Percentiles rank a stretch among this genome's conserved stretches.
These are phyloP conservation scores for Prunus mira DNA, from an alignment of 306 rosid genomes.

Conservation along the genomic window DNA sequence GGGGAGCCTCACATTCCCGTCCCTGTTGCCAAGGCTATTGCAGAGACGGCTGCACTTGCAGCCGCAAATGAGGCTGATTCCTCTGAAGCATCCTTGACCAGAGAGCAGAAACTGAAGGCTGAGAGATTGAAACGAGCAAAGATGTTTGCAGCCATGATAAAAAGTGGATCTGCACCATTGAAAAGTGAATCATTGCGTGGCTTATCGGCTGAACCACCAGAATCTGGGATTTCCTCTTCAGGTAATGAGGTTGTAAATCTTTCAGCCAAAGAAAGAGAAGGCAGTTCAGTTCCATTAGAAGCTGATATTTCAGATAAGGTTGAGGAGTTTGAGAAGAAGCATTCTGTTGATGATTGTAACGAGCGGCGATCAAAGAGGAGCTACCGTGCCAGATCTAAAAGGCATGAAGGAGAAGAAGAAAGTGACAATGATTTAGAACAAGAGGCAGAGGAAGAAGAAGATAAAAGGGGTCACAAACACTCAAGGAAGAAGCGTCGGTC, in stretches of 20 bases:
- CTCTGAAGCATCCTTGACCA: conserved; percentile 71
- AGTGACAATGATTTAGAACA: conserved; percentile 17
- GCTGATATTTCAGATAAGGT: conserved; percentile 40
- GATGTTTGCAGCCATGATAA: conserved; percentile 80
- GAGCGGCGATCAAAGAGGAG: conserved; percentile 55
- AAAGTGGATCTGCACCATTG: conserved; percentile 49
- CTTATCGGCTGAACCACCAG: conserved; percentile 57
- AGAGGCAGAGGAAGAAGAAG: conserved; percentile 34
- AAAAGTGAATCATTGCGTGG: conserved; percentile 42
- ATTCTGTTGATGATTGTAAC: conserved; percentile 26
- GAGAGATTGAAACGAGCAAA: conserved; percentile 90
- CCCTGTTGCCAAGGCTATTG: conserved; percentile 56
- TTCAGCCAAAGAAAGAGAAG: conserved; percentile 64
- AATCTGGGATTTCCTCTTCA: conserved; percentile 54
- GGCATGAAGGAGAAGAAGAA: conserved; percentile 32
- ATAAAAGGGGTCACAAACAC: conserved; percentile 39
- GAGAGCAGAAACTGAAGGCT: conserved; percentile 72
- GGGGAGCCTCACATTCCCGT: conserved; percentile 33
- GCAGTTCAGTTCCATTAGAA: conserved; percentile 57
- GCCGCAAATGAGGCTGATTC: conserved; percentile 77
- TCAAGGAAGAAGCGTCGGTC: conserved; percentile 56
- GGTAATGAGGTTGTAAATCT: conserved; percentile 42
- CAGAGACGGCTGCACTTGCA: conserved; percentile 62
- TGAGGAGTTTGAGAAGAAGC: conserved; percentile 36
- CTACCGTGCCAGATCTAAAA: conserved; percentile 56